phyloP scores from a whole-genome alignment of 176 grass and related monocot species.

The Cenchrus americanus region DNA sequence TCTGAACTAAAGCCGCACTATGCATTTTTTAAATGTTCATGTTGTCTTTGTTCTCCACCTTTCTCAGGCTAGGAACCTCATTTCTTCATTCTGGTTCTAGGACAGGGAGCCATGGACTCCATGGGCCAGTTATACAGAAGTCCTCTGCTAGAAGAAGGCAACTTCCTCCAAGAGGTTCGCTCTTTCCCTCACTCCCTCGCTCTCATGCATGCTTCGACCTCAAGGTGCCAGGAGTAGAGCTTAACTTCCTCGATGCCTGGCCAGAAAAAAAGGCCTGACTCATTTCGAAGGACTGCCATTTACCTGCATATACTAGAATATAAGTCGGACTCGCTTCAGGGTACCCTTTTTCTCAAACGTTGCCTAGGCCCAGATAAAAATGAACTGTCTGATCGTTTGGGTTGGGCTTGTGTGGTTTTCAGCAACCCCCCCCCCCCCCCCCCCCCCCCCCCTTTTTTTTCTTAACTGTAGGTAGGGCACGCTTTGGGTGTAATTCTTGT shows the following conservation, averaged over 20 bases:
- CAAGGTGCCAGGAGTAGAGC: neutral
- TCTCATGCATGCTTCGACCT: neutral
- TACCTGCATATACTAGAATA: neutral
- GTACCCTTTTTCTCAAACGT: neutral
- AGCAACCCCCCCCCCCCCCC: no score
- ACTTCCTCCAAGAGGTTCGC: constrained; percentile 18
- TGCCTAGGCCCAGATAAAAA: neutral
- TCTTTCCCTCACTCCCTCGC: neutral
- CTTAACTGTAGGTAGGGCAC: neutral
- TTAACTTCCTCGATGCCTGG: neutral
- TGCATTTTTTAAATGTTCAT: neutral
- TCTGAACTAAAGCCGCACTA: neutral
- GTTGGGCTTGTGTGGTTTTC: neutral
- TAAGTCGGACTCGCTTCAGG: neutral
- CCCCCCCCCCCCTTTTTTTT: no score
- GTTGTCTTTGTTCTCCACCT: neutral
- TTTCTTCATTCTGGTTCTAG: neutral
- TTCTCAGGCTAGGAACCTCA: neutral
- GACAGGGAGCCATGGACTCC: constrained; percentile 6
- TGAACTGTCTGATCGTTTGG: neutral
- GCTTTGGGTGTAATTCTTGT: neutral
- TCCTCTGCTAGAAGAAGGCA: neutral
- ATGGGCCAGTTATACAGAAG: neutral
- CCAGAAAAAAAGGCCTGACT: neutral
- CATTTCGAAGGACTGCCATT: neutral